Evolutionary conservation across 78 protist genomes (phyloP), one percentile per base, ranked within the genome.

Genomic region (Pelomyxa schiedti): DNA sequence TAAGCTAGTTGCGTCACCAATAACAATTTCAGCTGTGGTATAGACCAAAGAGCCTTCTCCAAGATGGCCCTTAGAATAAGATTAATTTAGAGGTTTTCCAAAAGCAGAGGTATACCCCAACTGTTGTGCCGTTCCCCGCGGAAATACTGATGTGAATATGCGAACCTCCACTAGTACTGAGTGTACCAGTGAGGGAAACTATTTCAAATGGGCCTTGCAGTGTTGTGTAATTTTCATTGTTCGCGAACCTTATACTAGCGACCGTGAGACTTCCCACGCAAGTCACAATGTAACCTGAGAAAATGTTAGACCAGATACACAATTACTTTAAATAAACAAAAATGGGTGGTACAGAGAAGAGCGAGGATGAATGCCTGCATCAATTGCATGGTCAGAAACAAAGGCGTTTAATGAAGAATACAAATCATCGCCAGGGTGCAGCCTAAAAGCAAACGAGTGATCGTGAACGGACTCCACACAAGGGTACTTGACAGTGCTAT

Each of bases 141-240:
- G 63, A 52, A 24, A 52, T 24, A 24, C 63, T 52, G 36, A 52
- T 52, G 24, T 52, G 63, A 24, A 52, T 52, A 52, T 52, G 63
- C 24, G 36, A 52, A 52, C 36, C 63, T 24, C 63, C 63, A n/a
- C 63, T 24, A 52, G 63, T 24, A 24, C 36, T n/a, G 24, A 52
- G 63, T n/a, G 63, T 52, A 52, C 63, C 63, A n/a, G 63, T 52
- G 24, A 52, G 63, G 36, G 63, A 52, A 52, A 52, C 63, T n/a
- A 52, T 52, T 24, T 52, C 63, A 24, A 52, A 52, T n/a, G 24
- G 63, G 24, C 63, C 63, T 52, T 52, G 63, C 24, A n/a, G 24
- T 52, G 24, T 52, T 24, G 24, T 24, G 36, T 52, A 24, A 52
- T 52, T 24, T 24, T 24, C 24, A n/a, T 24, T 52, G 24, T 52